These are phyloP conservation scores for Cystoderma amianthinum DNA, from an alignment of 768 basidiomycete species.

Conservation along the genomic window DNA sequence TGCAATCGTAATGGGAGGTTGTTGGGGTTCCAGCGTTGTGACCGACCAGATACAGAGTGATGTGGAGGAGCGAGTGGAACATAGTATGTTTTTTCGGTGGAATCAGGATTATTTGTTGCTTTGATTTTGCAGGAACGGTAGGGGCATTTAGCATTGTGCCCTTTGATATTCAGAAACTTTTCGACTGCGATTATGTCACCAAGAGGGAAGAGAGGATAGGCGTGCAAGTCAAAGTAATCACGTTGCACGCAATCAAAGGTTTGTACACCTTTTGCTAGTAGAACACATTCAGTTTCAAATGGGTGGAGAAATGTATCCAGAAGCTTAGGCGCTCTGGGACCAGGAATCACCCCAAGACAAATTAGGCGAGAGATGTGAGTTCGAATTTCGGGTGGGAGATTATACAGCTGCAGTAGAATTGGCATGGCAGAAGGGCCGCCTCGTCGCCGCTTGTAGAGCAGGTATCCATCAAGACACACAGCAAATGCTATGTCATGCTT, in stretches of 20 bases:
- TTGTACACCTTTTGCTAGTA: conserved; percentile 21
- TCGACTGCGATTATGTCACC: conserved; percentile 26
- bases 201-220: conserved; percentile 17
- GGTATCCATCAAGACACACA: conserved; percentile 28
- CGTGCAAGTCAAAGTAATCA: conserved; percentile 17
- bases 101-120: conserved; percentile 9
- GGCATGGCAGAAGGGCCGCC: conserved; percentile 25
- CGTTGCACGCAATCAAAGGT: conserved; percentile 15
- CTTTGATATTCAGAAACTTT: conserved; percentile 24
- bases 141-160: conserved; percentile 23
- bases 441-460: too few species aligned
- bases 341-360: conserved; percentile 33
- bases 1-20: conserved; percentile 12
- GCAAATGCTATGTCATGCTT: conserved; percentile 27
- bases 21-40: conserved; percentile 4
- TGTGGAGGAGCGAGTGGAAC: conserved; percentile 11
- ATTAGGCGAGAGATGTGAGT: conserved; percentile 23
- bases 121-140: conserved; percentile 28
- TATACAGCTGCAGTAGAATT: conserved; percentile 32
- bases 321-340: conserved; percentile 29
- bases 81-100: conserved; percentile 13
- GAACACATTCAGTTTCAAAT: conserved; percentile 24
- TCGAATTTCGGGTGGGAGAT: conserved; percentile 29
- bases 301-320: conserved; percentile 29
- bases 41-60: background rate